Percentiles rank a stretch among this genome's conserved stretches.
phyloP scores from a whole-genome alignment of 108 stramenopile genomes.

The Licmophora abbreviata region DNA sequence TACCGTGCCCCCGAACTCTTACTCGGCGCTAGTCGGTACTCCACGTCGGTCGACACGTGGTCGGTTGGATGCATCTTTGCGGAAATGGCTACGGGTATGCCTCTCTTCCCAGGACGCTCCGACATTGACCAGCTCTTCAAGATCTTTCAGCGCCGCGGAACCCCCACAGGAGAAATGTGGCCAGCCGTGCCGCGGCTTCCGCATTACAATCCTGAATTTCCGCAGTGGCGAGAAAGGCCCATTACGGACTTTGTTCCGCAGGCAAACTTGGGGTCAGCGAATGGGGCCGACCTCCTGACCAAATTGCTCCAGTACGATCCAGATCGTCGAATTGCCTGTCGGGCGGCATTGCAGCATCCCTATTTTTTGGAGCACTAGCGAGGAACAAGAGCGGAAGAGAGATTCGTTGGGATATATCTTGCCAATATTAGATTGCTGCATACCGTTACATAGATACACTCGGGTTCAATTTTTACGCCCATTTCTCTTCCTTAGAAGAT shows the following conservation, averaged over 20 bases:
- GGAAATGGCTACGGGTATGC: slow-evolving; percentile 91
- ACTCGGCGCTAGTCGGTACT: slow-evolving; percentile 83
- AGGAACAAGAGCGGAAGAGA: too few species aligned
- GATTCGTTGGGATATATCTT: too few species aligned
- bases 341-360: slow-evolving; percentile 74
- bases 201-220: slow-evolving; percentile 88
- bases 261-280: slow-evolving; percentile 48
- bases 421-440: too few species aligned
- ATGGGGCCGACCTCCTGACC: slow-evolving; percentile 67
- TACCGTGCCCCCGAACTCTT: slow-evolving; percentile 97
- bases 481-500: too few species aligned
- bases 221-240: slow-evolving; percentile 75
- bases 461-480: too few species aligned
- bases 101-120: slow-evolving; percentile 77
- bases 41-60: slow-evolving; percentile 92
- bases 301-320: slow-evolving; percentile 84
- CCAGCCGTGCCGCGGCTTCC: slow-evolving; percentile 82
- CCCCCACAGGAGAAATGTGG: slow-evolving; percentile 86
- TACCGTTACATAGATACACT: too few species aligned
- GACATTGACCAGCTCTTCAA: slow-evolving; percentile 88
- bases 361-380: slow-evolving; percentile 54
- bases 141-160: slow-evolving; percentile 86
- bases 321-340: slow-evolving; percentile 76
- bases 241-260: slow-evolving; percentile 78
- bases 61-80: slow-evolving; percentile 96